These are phyloP conservation scores for Fusarium proliferatum DNA, from an alignment of 2,329 filamentous ascomycete genomes.

Conservation along the genomic window DNA sequence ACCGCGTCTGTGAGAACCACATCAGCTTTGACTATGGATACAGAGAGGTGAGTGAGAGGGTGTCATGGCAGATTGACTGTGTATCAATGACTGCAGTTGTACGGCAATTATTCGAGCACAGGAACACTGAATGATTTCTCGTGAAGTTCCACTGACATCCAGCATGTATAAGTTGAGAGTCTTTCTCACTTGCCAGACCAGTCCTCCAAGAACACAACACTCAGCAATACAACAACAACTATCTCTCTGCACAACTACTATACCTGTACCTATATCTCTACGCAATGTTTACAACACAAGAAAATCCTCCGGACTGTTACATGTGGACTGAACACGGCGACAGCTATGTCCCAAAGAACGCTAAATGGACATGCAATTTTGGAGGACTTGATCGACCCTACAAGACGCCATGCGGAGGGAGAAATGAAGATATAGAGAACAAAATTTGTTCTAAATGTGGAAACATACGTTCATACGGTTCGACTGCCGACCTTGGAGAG, in stretches of 20 bases:
- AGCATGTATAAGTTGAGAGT: background rate
- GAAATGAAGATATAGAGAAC: background rate
- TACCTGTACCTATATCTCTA: background rate
- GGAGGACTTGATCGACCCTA: no score
- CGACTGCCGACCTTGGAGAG: background rate
- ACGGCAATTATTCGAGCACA: accelerated
- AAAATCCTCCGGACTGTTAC: background rate
- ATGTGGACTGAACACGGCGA: background rate
- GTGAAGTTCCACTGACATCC: accelerated
- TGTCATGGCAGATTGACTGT: background rate
- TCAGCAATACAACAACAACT: background rate
- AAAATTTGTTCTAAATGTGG: background rate
- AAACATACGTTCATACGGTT: background rate
- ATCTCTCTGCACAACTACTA: background rate
- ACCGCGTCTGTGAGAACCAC: background rate
- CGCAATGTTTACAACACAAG: background rate
- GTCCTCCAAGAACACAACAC: accelerated
- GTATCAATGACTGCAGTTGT: no score
- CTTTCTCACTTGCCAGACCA: no score
- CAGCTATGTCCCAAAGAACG: background rate
- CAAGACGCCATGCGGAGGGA: background rate
- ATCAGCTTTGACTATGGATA: background rate
- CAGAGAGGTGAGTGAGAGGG: accelerated
- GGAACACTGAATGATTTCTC: accelerated
- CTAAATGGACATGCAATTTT: background rate